Conservation (phyloP, 768 basidiomycete species). For the Termitomyces sp. region DNA sequence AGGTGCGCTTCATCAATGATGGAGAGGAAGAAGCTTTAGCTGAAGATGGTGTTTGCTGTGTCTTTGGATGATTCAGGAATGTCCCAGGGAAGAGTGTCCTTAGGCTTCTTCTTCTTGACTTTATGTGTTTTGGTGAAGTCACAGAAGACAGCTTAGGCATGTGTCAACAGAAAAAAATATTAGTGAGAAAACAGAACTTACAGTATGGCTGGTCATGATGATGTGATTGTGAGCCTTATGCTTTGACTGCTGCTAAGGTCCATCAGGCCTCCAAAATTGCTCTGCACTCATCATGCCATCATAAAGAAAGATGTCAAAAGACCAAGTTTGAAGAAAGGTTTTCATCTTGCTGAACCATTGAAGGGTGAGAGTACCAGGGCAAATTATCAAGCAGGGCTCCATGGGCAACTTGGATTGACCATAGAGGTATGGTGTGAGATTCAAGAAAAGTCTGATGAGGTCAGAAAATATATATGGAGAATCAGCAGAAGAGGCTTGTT, state of each 20-base stretch:
- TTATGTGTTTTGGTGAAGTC: conserved; percentile 9
- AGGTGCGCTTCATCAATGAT: conserved; percentile 21
- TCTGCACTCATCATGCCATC: conserved; percentile 1
- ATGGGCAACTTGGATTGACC: too few relatives aligned
- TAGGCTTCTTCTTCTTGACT: neutral
- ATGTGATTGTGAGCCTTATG: conserved; percentile 11
- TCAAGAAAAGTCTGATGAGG: too few relatives aligned
- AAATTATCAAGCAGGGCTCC: conserved; percentile 18
- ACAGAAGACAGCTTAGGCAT: conserved; percentile 15
- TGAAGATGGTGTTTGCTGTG: conserved; percentile 13
- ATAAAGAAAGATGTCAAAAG: conserved; percentile 25
- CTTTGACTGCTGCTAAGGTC: conserved; percentile 13
- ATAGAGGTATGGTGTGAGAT: too few relatives aligned
- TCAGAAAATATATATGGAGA: too few relatives aligned
- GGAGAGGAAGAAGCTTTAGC: conserved; percentile 13
- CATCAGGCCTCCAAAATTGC: conserved; percentile 19
- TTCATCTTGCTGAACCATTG: conserved; percentile 20
- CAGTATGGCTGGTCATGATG: conserved; percentile 23
- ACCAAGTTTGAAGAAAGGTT: conserved; percentile 10
- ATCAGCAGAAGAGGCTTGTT: too few relatives aligned
- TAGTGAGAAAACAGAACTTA: conserved; percentile 13
- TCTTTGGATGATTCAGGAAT: neutral
- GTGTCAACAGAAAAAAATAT: too few relatives aligned
- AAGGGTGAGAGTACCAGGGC: conserved; percentile 17
- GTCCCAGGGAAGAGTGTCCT: conserved; percentile 14